Base-by-base conservation (phyloP, 257 asterid genomes). In the Fraxinus anomala region DNA sequence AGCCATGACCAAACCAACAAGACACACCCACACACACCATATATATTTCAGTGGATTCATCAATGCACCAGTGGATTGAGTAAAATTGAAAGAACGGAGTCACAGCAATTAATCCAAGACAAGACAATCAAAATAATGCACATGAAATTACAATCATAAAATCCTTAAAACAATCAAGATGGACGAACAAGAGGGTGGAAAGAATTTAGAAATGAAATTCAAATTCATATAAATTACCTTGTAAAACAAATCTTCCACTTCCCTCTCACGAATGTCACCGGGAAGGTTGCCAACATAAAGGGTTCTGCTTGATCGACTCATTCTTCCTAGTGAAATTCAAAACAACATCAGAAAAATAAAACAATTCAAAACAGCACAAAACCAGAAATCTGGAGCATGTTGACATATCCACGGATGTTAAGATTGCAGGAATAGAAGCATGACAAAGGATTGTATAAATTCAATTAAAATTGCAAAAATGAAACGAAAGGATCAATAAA, bases 251-350 rank as follows among this genome's bases (percentile, higher is more conserved):
- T 93, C 98, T 79, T 96, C 99, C 66, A 96, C 97, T 87, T 96
- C 97, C 5, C 98, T 91, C 86, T 96, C 99, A 19, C 98, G 97
- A 73, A 91, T 89, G 83, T 96, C 98, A n/a, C 99, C 98, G 1
- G 99, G 99, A 82, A 96, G 99, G 88, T 96, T 96, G 61, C 99
- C 99, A 17, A 96, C 99, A 51, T 96, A 93, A 59, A 96, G 94
- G 36, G 99, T 96, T 88, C 96, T 90, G 85, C 97, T 92, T 12
- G 99, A 88, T 54, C 98, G 97, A 85, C 99, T 96, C 99, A 96
- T 96, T 77, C 73, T 91, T 79, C 85, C 87, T 82, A 26, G 23
- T 74, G 6, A 76, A 47, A 59, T 31, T 21, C 54, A 76, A 40
- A 40, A 26, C 16, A 5, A 26, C 1, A 37, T 49, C 36, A 37